Evolutionary conservation across 192 early-diverging fungal genomes (phyloP).

Genomic region (Piromyces sp.): DNA sequence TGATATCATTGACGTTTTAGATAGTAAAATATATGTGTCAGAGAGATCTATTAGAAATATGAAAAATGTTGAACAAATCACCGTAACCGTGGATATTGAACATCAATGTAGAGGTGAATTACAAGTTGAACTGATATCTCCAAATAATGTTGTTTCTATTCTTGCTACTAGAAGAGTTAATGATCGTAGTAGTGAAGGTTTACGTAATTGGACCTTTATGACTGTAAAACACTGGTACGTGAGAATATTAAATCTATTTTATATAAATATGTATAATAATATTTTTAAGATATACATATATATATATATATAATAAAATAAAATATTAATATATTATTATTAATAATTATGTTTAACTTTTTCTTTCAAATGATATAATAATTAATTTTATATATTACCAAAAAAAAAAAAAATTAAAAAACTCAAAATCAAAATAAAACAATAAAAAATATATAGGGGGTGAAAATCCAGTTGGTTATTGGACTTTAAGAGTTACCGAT

Average conservation of each 20-base stretch:
- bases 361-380: not conserved
- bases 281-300: too few relatives aligned
- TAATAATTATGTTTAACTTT: too few relatives aligned
- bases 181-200: conserved; percentile 52
- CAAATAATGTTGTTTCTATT: conserved; percentile 40
- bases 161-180: conserved; percentile 42
- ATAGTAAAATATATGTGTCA: conserved; percentile 10
- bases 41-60: conserved; percentile 11
- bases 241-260: too few relatives aligned
- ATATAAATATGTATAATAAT: too few relatives aligned
- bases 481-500: conserved; percentile 60
- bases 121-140: conserved; percentile 59
- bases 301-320: too few relatives aligned
- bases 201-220: conserved; percentile 84
- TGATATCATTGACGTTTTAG: conserved; percentile 2
- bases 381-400: not conserved
- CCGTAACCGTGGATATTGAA: conserved; percentile 67
- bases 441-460: conserved; percentile 43
- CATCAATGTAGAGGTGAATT: conserved; percentile 75
- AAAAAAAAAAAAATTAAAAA: too few relatives aligned
- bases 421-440: not conserved
- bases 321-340: too few relatives aligned
- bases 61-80: conserved; percentile 64
- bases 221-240: conserved; percentile 84
- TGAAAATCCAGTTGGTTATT: conserved; percentile 67